A percentile compares a stretch with the other conserved stretches of the same genome.
Evolutionary conservation across 768 basidiomycete species (phyloP).

Genomic region (Udeniomyces megalosporus): DNA sequence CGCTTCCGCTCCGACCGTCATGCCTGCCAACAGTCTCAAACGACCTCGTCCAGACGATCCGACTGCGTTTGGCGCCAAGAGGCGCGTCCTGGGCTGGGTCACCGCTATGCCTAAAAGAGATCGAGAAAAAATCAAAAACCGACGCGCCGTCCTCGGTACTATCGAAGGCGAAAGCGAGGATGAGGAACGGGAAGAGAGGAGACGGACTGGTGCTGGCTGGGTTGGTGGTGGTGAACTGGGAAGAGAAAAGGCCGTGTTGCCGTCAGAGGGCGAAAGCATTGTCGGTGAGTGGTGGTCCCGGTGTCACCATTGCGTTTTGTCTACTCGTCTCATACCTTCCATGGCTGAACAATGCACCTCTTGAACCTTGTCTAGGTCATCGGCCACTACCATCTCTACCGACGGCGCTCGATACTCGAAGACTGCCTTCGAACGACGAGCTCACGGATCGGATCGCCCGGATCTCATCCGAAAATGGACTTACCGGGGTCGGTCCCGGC

Average conservation of each 20-base stretch:
- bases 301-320: no score
- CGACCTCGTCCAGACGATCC: conserved; percentile 10
- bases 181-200: conserved; percentile 6
- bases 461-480: background rate
- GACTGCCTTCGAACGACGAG: background rate
- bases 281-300: background rate
- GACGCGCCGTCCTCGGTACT: background rate
- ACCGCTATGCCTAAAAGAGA: conserved; percentile 9
- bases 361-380: background rate
- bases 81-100: conserved; percentile 12
- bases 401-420: conserved; percentile 3
- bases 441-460: conserved; percentile 4
- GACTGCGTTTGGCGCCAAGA: conserved; percentile 12
- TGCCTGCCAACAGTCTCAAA: background rate
- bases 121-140: background rate
- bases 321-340: no score
- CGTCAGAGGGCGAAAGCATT: background rate
- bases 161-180: background rate
- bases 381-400: background rate
- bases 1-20: background rate
- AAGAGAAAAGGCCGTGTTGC: conserved; percentile 2
- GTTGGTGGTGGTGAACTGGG: conserved; percentile 8
- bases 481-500: background rate
- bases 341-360: no score
- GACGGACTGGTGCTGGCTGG: conserved; percentile 7